Percentiles rank a stretch among this genome's conserved stretches.
Evolutionary conservation across 305 asterid species (phyloP).

Genomic region (Fraxinus ornus): DNA sequence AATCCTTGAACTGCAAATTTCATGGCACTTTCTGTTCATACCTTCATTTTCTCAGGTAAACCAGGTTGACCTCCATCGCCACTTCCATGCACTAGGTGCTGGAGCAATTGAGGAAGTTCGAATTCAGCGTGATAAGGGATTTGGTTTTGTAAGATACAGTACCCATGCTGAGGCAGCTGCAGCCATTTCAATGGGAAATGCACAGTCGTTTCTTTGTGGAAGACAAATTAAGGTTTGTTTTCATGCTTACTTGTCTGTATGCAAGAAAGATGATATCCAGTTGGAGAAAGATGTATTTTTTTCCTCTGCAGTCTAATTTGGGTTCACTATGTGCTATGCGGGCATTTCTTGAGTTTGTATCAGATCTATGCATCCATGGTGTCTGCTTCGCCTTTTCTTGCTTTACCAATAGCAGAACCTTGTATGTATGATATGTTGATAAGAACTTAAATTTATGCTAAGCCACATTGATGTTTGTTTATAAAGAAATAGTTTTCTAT

Average conservation of each 20-base stretch:
- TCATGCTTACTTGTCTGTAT: neutral
- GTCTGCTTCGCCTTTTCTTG: neutral
- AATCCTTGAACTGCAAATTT: neutral
- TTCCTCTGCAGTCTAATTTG: slow-evolving; percentile 23
- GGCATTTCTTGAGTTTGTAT: neutral
- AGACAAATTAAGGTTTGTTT: slow-evolving; percentile 72
- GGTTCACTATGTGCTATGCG: neutral
- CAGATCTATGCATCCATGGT: neutral
- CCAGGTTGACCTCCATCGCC: slow-evolving; percentile 79
- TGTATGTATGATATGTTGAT: neutral
- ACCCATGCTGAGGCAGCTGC: slow-evolving; percentile 84
- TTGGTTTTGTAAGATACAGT: slow-evolving; percentile 86
- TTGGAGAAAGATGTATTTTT: neutral
- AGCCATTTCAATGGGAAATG: slow-evolving; percentile 81
- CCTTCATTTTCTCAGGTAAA: slow-evolving; percentile 52
- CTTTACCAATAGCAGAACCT: neutral
- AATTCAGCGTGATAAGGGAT: slow-evolving; percentile 87
- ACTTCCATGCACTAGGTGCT: slow-evolving; percentile 82
- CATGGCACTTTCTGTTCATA: neutral
- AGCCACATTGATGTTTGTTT: neutral
- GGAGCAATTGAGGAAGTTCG: slow-evolving; percentile 90
- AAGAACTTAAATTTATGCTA: neutral
- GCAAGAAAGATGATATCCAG: neutral
- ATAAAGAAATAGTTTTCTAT: neutral
- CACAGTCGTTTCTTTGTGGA: slow-evolving; percentile 62